Evolutionary conservation across 2,329 filamentous ascomycete species (phyloP).

Genomic region (Cladophialophora psammophila): DNA sequence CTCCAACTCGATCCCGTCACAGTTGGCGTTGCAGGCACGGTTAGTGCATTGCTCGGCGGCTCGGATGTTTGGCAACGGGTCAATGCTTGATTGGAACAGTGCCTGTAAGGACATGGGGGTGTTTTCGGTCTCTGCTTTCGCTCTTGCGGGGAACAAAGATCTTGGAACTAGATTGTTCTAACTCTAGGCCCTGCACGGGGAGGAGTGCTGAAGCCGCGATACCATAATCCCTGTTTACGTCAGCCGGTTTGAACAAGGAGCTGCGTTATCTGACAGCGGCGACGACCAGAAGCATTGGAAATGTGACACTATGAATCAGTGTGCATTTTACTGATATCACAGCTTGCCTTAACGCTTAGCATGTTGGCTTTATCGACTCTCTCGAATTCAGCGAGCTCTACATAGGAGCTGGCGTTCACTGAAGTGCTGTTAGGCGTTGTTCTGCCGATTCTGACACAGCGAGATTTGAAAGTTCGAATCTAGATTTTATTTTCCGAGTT

Average conservation of each 20-base stretch:
- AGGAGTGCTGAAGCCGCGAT: neutral
- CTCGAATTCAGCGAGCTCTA: neutral
- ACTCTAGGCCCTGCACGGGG: neutral
- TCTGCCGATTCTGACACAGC: neutral
- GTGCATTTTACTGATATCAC: neutral
- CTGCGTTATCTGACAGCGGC: neutral
- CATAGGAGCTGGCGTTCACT: neutral
- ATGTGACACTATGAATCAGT: neutral
- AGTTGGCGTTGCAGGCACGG: slow-evolving; percentile 66
- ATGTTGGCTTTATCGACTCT: neutral
- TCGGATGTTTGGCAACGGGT: slow-evolving; percentile 31
- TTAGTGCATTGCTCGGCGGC: slow-evolving; percentile 68
- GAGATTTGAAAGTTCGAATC: neutral
- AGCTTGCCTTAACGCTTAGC: neutral
- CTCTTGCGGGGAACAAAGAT: neutral
- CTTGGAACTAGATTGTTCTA: neutral
- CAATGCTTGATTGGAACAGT: slow-evolving; percentile 20
- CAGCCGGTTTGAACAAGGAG: neutral
- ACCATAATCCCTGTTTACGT: neutral
- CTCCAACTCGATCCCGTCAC: slow-evolving; percentile 58
- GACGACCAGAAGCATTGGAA: neutral
- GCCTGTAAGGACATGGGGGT: neutral
- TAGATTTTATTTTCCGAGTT: neutral
- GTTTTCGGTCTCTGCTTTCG: neutral
- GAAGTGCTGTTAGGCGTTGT: neutral